phyloP scores from a whole-genome alignment of 306 rosid genomes.

The Cicer arietinum region DNA sequence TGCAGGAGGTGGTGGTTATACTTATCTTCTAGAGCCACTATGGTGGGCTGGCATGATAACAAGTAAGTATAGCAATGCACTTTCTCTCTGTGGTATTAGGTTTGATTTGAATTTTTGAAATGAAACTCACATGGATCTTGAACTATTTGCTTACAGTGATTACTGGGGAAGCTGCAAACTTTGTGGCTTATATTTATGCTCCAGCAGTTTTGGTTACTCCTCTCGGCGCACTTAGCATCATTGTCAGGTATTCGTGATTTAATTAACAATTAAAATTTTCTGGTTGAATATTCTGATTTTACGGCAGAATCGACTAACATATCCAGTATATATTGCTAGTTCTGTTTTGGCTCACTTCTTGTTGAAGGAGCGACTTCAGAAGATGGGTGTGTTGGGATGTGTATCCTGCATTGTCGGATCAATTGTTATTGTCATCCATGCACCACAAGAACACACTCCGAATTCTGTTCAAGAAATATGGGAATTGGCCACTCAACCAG shows the following conservation, averaged over 20 bases:
- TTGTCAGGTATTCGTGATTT: slow-evolving; percentile 72
- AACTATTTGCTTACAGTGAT: slow-evolving; percentile 67
- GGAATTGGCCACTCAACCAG: slow-evolving; percentile 88
- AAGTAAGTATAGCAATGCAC: slow-evolving; percentile 59
- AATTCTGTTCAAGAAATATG: slow-evolving; percentile 82
- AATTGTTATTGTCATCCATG: slow-evolving; percentile 87
- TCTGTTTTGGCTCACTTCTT: slow-evolving; percentile 93
- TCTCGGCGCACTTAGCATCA: slow-evolving; percentile 93
- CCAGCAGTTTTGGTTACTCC: slow-evolving; percentile 97
- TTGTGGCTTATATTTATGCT: slow-evolving; percentile 91
- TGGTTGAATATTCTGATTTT: slow-evolving; percentile 25
- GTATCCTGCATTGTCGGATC: slow-evolving; percentile 89
- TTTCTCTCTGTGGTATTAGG: slow-evolving; percentile 8
- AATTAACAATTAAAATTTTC: neutral
- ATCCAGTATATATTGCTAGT: slow-evolving; percentile 51
- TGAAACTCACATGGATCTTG: slow-evolving; percentile 35
- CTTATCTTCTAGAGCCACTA: slow-evolving; percentile 87
- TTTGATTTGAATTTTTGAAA: slow-evolving; percentile 21
- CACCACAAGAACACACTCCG: slow-evolving; percentile 85
- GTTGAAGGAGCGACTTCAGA: slow-evolving; percentile 75
- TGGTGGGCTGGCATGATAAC: slow-evolving; percentile 99
- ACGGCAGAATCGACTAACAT: slow-evolving; percentile 33
- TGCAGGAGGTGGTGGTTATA: slow-evolving; percentile 88
- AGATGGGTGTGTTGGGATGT: slow-evolving; percentile 91
- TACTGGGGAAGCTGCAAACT: slow-evolving; percentile 87